Conservation (phyloP, 352 stramenopile genomes). For the Pythium aphanidermatum region DNA sequence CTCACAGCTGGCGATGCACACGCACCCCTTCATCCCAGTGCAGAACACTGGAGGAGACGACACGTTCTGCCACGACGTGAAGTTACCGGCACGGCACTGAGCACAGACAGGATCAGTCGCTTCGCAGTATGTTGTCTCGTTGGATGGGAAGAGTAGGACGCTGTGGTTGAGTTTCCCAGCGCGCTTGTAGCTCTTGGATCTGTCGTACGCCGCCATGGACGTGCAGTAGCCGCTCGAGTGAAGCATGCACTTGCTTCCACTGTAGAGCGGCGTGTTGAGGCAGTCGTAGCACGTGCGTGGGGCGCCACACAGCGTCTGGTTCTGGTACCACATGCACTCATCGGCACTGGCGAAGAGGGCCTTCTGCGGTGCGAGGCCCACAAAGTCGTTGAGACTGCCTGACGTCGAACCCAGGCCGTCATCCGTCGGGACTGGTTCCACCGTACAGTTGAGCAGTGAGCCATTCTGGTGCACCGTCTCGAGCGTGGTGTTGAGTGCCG, state of each 20-base stretch:
- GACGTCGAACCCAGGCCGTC: not conserved
- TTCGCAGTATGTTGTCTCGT: constrained; percentile 53
- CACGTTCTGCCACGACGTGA: constrained; percentile 24
- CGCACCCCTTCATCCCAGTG: constrained; percentile 31
- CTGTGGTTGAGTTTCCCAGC: constrained; percentile 19
- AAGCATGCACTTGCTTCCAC: constrained; percentile 36
- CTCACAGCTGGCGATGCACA: constrained; percentile 55
- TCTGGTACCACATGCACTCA: constrained; percentile 60
- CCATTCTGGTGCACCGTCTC: constrained; percentile 12
- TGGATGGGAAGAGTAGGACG: constrained; percentile 36
- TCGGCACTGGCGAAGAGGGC: constrained; percentile 29
- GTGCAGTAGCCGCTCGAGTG: constrained; percentile 50
- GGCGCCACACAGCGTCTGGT: constrained; percentile 38
- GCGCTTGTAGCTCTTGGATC: constrained; percentile 33
- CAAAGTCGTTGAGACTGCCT: constrained; percentile 4
- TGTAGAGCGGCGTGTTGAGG: constrained; percentile 17
- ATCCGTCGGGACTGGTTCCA: not conserved
- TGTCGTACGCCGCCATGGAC: constrained; percentile 34
- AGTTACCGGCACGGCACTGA: constrained; percentile 16
- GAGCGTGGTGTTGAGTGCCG: constrained; percentile 22
- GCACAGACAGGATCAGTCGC: constrained; percentile 26
- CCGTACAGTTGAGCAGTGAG: not conserved
- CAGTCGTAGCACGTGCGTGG: constrained; percentile 26
- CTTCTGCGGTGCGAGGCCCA: constrained; percentile 19
- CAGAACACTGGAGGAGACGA: constrained; percentile 31